These are phyloP conservation scores for Tetradesmus obliquus DNA, from an alignment of 139 green algal species.

Conservation along the genomic window DNA sequence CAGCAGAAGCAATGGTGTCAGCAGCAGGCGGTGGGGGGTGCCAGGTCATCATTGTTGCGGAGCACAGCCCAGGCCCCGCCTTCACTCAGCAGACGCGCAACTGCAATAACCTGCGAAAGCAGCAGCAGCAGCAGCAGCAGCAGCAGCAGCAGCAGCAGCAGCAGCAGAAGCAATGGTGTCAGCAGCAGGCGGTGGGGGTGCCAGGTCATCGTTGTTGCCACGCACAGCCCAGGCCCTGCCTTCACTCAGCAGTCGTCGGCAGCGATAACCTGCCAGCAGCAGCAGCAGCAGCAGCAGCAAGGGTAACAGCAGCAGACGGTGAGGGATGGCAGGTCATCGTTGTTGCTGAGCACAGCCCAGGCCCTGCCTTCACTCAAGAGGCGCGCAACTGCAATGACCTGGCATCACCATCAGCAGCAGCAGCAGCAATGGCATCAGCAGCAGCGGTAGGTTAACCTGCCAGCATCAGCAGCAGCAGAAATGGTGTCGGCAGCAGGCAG, in stretches of 20 bases:
- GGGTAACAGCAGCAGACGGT: too few species aligned
- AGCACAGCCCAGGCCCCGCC: too few species aligned
- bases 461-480: not conserved
- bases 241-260: too few species aligned
- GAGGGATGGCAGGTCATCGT: slow-evolving; percentile 53
- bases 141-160: not conserved
- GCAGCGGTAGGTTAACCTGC: too few species aligned
- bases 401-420: not conserved
- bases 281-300: not conserved
- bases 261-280: too few species aligned
- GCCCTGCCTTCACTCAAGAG: slow-evolving; percentile 47
- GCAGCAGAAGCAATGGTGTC: not conserved
- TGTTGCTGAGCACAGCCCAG: slow-evolving; percentile 65
- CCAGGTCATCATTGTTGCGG: not conserved
- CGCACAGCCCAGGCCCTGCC: too few species aligned
- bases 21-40: too few species aligned
- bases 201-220: too few species aligned
- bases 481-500: too few species aligned
- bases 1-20: not conserved
- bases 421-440: not conserved
- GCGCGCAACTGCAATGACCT: slow-evolving; percentile 19
- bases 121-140: not conserved
- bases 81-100: not conserved
- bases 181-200: too few species aligned
- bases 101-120: slow-evolving; percentile 1